Conservation (phyloP, 2,329 filamentous ascomycete species). For the Ophiostoma ips region DNA sequence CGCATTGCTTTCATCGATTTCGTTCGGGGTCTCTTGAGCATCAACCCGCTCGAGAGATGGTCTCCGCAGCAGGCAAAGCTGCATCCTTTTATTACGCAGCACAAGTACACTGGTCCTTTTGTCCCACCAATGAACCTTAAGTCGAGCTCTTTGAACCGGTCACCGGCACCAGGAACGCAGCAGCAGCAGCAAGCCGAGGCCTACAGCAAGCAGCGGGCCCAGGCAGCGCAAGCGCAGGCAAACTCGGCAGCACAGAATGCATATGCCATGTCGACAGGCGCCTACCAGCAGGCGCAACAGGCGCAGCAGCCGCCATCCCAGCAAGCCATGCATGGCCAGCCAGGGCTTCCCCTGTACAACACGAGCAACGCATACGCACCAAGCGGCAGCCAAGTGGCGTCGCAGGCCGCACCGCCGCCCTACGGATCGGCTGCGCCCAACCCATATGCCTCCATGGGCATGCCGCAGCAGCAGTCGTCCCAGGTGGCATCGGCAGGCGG, state of each 20-base stretch:
- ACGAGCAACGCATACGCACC: conserved; percentile 56
- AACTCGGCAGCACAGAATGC: conserved; percentile 53
- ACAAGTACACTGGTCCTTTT: conserved; percentile 92
- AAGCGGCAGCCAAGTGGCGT: conserved; percentile 27
- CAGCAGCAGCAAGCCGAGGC: conserved; percentile 94
- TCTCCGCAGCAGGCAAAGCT: conserved; percentile 94
- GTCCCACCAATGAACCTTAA: conserved; percentile 96
- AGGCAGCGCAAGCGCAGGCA: conserved; percentile 58
- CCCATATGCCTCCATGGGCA: conserved; percentile 59
- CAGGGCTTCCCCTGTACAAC: conserved; percentile 56
- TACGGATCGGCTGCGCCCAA: conserved; percentile 57
- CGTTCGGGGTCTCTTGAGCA: conserved; percentile 79
- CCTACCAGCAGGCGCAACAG: conserved; percentile 33
- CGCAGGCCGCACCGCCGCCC: conserved; percentile 22
- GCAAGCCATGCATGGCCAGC: conserved; percentile 15
- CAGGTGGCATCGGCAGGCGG: conserved; percentile 49
- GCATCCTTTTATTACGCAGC: conserved; percentile 96
- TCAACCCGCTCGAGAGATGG: conserved; percentile 94
- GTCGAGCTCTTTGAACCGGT: conserved; percentile 68
- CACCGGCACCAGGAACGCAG: conserved; percentile 82
- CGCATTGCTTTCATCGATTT: conserved; percentile 96
- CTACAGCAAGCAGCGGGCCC: conserved; percentile 77
- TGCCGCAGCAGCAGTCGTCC: conserved; percentile 46
- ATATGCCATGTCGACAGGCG: conserved; percentile 39
- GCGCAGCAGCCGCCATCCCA: conserved; percentile 20